Percentiles rank a stretch among this genome's conserved stretches.
Conservation (phyloP, 495 filamentous ascomycete species). For the Xylaria cubensis region DNA sequence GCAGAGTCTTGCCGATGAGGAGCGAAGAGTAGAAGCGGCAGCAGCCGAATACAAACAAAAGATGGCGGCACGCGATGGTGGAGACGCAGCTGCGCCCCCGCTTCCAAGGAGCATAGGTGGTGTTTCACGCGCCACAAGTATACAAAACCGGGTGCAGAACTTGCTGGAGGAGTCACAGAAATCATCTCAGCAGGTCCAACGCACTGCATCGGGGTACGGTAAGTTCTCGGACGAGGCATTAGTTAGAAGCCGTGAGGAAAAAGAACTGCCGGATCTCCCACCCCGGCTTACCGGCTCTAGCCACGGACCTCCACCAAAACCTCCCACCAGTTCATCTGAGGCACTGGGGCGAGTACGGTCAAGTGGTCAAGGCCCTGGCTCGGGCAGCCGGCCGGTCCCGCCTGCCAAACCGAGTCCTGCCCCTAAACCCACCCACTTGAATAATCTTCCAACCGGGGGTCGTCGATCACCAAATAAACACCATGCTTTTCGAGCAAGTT, state of each 20-base stretch:
- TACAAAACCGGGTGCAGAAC: conserved; percentile 87
- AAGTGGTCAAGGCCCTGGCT: conserved; percentile 30
- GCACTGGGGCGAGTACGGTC: conserved; percentile 30
- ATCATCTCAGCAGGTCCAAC: conserved; percentile 59
- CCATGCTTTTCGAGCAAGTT: conserved; percentile 28
- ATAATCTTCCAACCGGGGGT: conserved; percentile 50
- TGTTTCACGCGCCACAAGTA: conserved; percentile 73
- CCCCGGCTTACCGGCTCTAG: conserved; percentile 31
- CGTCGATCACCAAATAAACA: conserved; percentile 48
- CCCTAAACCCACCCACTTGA: conserved; percentile 61
- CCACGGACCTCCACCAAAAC: conserved; percentile 33
- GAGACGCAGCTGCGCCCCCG: conserved; percentile 44
- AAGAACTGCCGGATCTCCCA: conserved; percentile 33
- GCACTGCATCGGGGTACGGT: conserved; percentile 89
- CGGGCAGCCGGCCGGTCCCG: conserved; percentile 34
- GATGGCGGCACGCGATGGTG: conserved; percentile 64
- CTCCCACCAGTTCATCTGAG: conserved; percentile 30
- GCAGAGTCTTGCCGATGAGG: conserved; percentile 82
- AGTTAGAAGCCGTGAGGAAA: conserved; percentile 34
- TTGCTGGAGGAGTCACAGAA: conserved; percentile 81
- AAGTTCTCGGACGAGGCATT: conserved; percentile 68
- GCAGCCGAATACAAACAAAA: conserved; percentile 89
- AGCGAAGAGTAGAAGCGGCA: conserved; percentile 87
- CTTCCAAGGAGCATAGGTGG: conserved; percentile 61
- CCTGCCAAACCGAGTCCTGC: conserved; percentile 46